These are phyloP conservation scores for Acorus gramineus DNA, from an alignment of 106 monocot species.

Conservation along the genomic window DNA sequence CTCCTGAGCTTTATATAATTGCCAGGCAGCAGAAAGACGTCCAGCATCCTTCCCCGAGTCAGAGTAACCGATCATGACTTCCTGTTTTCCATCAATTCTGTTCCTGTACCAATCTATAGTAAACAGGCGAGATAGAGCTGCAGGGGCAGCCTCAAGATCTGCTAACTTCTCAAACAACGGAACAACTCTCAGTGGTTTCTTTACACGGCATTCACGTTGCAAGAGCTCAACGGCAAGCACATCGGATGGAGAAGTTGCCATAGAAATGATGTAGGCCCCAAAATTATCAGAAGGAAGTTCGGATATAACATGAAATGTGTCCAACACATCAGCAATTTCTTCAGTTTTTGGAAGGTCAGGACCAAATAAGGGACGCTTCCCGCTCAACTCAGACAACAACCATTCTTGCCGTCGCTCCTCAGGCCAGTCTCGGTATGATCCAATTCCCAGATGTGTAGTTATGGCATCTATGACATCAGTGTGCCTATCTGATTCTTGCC, in stretches of 20 bases:
- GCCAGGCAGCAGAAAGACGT: constrained; percentile 86
- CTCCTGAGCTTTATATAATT: constrained; percentile 81
- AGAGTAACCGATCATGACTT: constrained; percentile 93
- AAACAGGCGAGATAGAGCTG: constrained; percentile 58
- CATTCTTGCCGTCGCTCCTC: constrained; percentile 89
- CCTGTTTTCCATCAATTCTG: constrained; percentile 78
- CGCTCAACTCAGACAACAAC: constrained; percentile 73
- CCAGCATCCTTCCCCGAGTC: constrained; percentile 94
- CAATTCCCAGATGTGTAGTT: constrained; percentile 80
- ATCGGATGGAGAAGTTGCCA: constrained; percentile 86
- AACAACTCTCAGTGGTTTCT: constrained; percentile 73
- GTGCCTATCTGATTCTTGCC: constrained; percentile 98
- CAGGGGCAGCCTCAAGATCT: constrained; percentile 81
- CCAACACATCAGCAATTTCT: constrained; percentile 75
- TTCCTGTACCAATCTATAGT: constrained; percentile 76
- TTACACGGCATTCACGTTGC: constrained; percentile 53
- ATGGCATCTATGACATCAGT: constrained; percentile 90
- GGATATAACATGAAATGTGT: constrained; percentile 61
- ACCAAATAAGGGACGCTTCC: constrained; percentile 84
- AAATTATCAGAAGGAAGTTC: constrained; percentile 85
- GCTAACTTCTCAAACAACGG: constrained; percentile 86
- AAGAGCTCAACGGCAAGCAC: constrained; percentile 78
- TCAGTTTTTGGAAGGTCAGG: constrained; percentile 78
- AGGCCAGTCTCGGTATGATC: constrained; percentile 93
- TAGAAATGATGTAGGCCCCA: constrained; percentile 92